Percentiles rank a stretch among this genome's conserved stretches.
Conservation (phyloP, 2,329 filamentous ascomycete genomes). For the Cordyceps cateniannulata region DNA sequence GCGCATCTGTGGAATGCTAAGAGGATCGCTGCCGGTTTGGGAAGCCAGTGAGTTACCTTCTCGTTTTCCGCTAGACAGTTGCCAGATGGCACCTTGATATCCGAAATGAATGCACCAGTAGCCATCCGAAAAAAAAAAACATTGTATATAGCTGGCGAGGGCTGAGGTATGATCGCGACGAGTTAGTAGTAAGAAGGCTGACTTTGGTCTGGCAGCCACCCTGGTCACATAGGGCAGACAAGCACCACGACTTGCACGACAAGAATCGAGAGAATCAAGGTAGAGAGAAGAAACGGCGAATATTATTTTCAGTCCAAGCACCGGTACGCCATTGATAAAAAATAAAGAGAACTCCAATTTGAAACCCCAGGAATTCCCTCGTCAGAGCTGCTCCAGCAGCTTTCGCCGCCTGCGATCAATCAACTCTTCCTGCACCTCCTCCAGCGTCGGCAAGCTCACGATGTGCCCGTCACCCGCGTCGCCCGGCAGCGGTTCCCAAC, state of each 20-base stretch:
- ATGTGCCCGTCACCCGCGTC: constrained; percentile 74
- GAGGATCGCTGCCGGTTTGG: too few species aligned
- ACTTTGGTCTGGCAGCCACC: too few species aligned
- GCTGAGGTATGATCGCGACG: too few species aligned
- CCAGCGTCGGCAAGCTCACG: constrained; percentile 79
- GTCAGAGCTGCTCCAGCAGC: constrained; percentile 70
- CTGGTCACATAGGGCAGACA: background rate
- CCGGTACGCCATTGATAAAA: background rate
- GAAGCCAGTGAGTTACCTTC: too few species aligned
- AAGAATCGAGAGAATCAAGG: background rate
- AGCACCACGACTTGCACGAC: too few species aligned
- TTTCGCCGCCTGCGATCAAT: constrained; percentile 78
- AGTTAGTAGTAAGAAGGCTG: too few species aligned
- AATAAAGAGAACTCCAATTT: background rate
- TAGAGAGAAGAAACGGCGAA: background rate
- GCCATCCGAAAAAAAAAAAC: too few species aligned
- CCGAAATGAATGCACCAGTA: too few species aligned
- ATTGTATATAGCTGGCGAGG: too few species aligned
- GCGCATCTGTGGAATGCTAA: too few species aligned
- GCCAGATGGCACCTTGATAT: too few species aligned
- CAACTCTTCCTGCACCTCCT: constrained; percentile 92
- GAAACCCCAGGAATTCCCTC: background rate
- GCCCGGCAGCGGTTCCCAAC: constrained; percentile 82
- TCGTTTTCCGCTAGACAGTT: too few species aligned
- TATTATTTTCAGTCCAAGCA: background rate